phyloP scores from a whole-genome alignment of 108 stramenopile genomes.

The Fistulifera pelliculosa region DNA sequence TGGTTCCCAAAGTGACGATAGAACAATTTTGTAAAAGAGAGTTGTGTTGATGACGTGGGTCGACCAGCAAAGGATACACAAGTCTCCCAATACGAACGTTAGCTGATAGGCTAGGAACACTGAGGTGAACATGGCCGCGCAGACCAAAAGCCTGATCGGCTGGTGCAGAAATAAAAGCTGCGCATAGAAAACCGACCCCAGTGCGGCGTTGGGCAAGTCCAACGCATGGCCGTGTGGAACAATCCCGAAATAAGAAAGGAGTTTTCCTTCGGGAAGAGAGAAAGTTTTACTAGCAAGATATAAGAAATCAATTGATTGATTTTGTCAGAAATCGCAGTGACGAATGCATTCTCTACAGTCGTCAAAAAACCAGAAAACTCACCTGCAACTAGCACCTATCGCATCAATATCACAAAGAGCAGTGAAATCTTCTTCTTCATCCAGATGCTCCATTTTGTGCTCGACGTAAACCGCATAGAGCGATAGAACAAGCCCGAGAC shows the following conservation, averaged over 20 bases:
- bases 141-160: slow-evolving; percentile 37
- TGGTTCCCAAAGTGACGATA: background rate
- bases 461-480: slow-evolving; percentile 74
- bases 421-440: slow-evolving; percentile 45
- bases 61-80: slow-evolving; percentile 65
- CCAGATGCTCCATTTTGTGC: slow-evolving; percentile 36
- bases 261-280: slow-evolving; percentile 60
- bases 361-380: slow-evolving; percentile 4
- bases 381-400: slow-evolving; percentile 77
- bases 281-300: slow-evolving; percentile 40
- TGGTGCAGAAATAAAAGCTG: slow-evolving; percentile 10
- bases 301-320: slow-evolving; percentile 1
- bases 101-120: slow-evolving; percentile 57
- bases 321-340: background rate
- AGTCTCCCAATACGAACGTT: slow-evolving; percentile 36
- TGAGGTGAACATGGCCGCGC: slow-evolving; percentile 31
- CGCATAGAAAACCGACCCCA: slow-evolving; percentile 65
- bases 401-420: slow-evolving; percentile 78
- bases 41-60: slow-evolving; percentile 61
- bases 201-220: slow-evolving; percentile 65
- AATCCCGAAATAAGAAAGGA: slow-evolving; percentile 69
- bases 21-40: slow-evolving; percentile 26
- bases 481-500: slow-evolving; percentile 51
- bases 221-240: slow-evolving; percentile 44
- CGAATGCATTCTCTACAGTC: background rate